phyloP scores from a whole-genome alignment of 345 rosid species.

The Eucalyptus polyanthemos region DNA sequence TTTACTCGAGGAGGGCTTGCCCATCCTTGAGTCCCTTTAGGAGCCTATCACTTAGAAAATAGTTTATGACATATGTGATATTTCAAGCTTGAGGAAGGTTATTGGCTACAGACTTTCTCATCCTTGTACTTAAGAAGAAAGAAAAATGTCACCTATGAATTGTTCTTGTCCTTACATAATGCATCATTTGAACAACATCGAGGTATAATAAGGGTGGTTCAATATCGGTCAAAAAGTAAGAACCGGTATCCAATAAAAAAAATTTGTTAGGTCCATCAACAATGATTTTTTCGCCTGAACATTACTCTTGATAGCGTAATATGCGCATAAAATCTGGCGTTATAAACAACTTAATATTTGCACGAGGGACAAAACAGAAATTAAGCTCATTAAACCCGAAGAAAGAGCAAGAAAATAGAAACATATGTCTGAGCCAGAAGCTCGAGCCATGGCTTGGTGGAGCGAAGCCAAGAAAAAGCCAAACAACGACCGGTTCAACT shows the following conservation, averaged over 20 bases:
- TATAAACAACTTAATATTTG: neutral
- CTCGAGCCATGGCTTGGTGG: neutral
- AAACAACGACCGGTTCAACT: slow-evolving; percentile 5
- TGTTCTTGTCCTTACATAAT: neutral
- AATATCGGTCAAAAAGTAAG: neutral
- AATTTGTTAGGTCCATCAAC: neutral
- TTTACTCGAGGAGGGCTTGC: neutral
- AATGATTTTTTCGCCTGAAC: neutral
- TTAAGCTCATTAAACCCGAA: neutral
- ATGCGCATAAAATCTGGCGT: neutral
- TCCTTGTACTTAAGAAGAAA: neutral
- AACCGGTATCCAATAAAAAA: neutral
- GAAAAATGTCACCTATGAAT: neutral
- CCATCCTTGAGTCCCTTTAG: neutral
- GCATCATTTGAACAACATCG: neutral
- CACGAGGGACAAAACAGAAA: neutral
- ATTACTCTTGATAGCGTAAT: neutral
- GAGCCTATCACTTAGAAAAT: neutral
- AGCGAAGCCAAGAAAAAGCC: neutral
- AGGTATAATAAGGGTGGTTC: neutral
- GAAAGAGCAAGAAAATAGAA: neutral
- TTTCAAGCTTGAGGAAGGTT: neutral
- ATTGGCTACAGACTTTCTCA: neutral
- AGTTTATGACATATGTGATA: neutral
- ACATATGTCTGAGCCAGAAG: neutral